These are phyloP conservation scores for Psilocybe sp. DNA, from an alignment of 768 basidiomycete species.

Conservation along the genomic window DNA sequence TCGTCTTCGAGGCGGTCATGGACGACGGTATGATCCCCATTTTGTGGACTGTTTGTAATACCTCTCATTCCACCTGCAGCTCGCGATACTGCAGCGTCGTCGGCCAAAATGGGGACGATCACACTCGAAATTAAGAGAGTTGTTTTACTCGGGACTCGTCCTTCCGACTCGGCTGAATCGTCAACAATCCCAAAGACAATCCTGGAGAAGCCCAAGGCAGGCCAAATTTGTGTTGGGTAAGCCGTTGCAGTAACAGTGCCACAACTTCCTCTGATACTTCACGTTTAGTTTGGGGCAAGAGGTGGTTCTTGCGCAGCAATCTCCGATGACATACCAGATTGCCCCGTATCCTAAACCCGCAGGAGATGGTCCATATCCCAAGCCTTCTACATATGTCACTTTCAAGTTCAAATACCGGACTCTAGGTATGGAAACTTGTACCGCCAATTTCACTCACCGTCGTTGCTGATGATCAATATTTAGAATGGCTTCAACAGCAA, in stretches of 20 bases:
- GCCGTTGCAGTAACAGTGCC: conserved; percentile 1
- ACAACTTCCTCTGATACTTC: not conserved
- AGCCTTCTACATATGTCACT: no score
- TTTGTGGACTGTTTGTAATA: not conserved
- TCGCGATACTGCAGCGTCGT: not conserved
- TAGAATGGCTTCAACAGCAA: no score
- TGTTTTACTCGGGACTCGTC: conserved; percentile 28
- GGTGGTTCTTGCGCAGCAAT: conserved; percentile 33
- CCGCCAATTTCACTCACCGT: no score
- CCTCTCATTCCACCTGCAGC: not conserved
- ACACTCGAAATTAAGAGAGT: conserved; percentile 47
- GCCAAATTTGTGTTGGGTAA: conserved; percentile 48
- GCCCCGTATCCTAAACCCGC: no score
- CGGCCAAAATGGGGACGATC: conserved; percentile 49
- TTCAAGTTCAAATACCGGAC: no score
- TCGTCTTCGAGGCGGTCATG: conserved; percentile 49
- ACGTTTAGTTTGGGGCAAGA: conserved; percentile 48
- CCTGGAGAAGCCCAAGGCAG: conserved; percentile 35
- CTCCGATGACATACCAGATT: not conserved
- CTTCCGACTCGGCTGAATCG: conserved; percentile 40
- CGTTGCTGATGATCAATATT: no score
- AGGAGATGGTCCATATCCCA: no score
- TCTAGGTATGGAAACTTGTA: no score
- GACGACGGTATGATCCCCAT: conserved; percentile 28
- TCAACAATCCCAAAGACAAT: conserved; percentile 26